A percentile compares a stretch with the other conserved stretches of the same genome.
phyloP scores from a whole-genome alignment of 1,284 basidiomycete genomes.

The Sutorius eximius region DNA sequence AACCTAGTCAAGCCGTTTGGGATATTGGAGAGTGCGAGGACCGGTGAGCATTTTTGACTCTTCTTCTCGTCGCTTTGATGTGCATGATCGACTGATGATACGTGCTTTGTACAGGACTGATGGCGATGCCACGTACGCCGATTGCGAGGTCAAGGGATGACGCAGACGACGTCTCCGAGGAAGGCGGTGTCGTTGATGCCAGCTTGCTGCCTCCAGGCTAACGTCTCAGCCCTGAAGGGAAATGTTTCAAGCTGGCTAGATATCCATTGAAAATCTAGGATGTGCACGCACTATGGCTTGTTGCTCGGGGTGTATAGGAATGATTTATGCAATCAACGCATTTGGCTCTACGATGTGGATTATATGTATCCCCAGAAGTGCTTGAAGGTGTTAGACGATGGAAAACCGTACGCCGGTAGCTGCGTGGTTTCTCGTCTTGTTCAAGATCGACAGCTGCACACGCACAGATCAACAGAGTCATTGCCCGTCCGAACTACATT shows the following conservation, averaged over 20 bases:
- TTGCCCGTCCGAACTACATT: background rate
- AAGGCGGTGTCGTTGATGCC: constrained; percentile 68
- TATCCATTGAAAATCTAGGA: background rate
- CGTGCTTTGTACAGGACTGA: constrained; percentile 61
- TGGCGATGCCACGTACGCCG: constrained; percentile 96
- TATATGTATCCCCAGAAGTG: background rate
- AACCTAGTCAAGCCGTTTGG: constrained; percentile 93
- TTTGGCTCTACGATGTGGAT: background rate
- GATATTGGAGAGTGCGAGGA: constrained; percentile 89
- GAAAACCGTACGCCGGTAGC: background rate
- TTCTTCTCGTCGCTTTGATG: background rate
- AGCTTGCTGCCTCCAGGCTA: constrained; percentile 90
- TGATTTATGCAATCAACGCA: background rate
- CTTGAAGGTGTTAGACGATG: background rate
- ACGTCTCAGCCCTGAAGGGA: constrained; percentile 9
- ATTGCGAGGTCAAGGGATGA: constrained; percentile 70
- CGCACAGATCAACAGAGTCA: background rate
- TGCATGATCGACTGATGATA: background rate
- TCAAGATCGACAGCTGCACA: background rate
- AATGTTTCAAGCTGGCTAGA: background rate
- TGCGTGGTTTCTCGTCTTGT: background rate
- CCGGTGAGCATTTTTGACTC: constrained; percentile 57
- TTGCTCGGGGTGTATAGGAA: background rate
- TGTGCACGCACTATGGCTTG: background rate
- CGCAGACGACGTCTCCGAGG: constrained; percentile 48